phyloP scores from a whole-genome alignment of 129 eudicot species.

The Oenanthe sinensis region DNA sequence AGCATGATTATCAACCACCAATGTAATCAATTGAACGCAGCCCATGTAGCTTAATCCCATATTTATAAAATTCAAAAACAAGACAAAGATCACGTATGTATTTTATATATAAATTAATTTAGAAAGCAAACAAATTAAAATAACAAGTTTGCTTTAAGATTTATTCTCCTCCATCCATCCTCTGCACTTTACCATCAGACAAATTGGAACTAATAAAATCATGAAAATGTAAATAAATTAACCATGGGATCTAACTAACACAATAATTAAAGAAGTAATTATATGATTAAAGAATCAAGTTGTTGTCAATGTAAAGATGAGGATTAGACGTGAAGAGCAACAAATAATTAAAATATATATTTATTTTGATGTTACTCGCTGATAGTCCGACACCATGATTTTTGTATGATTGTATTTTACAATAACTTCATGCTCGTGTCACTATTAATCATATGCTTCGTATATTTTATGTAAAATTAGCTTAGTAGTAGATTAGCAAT shows the following conservation, averaged over 20 bases:
- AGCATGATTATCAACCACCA: background rate
- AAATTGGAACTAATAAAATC: background rate
- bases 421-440: background rate
- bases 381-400: constrained; percentile 3
- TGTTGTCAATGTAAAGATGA: constrained; percentile 9
- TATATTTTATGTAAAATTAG: background rate
- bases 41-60: background rate
- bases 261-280: background rate
- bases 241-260: constrained; percentile 2
- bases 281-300: constrained; percentile 7
- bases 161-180: constrained; percentile 4
- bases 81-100: background rate
- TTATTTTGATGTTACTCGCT: background rate
- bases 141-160: constrained; percentile 1
- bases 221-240: background rate
- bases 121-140: background rate
- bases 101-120: background rate
- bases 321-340: constrained; percentile 4
- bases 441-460: background rate
- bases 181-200: constrained; percentile 7
- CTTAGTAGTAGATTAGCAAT: too few relatives aligned
- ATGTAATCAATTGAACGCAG: background rate
- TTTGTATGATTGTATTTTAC: background rate
- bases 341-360: background rate
- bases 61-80: background rate